These are phyloP conservation scores for Pseudoscleropodium purum DNA, from an alignment of 225 moss, liverwort and hornwort genomes.

Conservation along the genomic window DNA sequence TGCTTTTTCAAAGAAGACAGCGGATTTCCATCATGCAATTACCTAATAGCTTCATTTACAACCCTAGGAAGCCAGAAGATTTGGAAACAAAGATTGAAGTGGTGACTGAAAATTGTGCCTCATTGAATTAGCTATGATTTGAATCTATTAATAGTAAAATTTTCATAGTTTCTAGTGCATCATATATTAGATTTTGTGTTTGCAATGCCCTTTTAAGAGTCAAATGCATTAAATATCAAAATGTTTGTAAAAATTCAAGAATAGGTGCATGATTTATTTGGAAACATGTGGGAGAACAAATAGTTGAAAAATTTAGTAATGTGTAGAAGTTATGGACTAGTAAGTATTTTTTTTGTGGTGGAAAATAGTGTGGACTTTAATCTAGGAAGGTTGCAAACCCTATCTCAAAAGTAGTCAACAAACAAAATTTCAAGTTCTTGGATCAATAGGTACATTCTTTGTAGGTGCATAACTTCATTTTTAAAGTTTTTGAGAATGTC, in stretches of 20 bases:
- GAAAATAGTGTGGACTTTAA: accelerated
- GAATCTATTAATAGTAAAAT: neutral
- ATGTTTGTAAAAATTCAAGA: neutral
- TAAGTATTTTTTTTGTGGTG: neutral
- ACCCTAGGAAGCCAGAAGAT: neutral
- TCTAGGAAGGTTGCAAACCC: neutral
- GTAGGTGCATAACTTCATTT: neutral
- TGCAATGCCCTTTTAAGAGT: neutral
- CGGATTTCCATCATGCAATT: neutral
- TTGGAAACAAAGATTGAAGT: neutral
- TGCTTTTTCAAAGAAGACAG: neutral
- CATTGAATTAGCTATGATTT: neutral
- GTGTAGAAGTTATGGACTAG: neutral
- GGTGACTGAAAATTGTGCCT: neutral
- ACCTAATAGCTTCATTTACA: neutral
- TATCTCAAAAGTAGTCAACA: neutral
- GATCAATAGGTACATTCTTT: no score
- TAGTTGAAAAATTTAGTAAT: neutral
- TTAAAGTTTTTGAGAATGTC: accelerated
- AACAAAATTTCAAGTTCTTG: neutral
- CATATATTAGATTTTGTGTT: neutral
- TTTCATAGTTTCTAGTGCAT: neutral
- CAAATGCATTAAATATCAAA: neutral
- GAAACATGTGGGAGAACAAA: neutral
- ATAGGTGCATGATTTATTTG: neutral